These are phyloP conservation scores for Leccinum ochraceum DNA, from an alignment of 768 basidiomycete species.

Conservation along the genomic window DNA sequence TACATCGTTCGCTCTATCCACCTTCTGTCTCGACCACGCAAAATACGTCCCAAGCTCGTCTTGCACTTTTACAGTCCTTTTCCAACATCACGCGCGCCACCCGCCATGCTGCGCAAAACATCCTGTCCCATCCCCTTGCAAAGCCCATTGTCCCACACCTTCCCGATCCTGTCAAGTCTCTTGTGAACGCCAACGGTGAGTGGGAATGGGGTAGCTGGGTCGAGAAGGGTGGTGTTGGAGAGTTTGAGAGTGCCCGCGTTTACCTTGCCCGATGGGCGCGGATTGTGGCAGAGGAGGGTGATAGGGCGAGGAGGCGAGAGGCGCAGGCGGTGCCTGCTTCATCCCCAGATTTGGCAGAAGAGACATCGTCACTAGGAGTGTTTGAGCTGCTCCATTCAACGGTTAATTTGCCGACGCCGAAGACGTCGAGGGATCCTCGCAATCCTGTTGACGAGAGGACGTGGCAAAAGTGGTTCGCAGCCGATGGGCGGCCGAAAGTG, in stretches of 20 bases:
- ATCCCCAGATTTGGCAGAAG: conserved; percentile 51
- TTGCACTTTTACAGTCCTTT: conserved; percentile 89
- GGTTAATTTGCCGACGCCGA: conserved; percentile 78
- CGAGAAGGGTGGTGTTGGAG: conserved; percentile 89
- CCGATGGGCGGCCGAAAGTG: conserved; percentile 66
- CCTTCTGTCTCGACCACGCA: conserved; percentile 53
- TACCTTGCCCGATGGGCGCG: conserved; percentile 97
- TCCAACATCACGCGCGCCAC: conserved; percentile 93
- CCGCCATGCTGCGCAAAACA: conserved; percentile 90
- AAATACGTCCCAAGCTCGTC: conserved; percentile 69
- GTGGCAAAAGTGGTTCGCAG: conserved; percentile 81
- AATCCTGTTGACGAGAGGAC: conserved; percentile 73
- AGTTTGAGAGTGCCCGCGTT: conserved; percentile 94
- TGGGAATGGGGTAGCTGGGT: conserved; percentile 94
- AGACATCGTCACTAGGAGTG: conserved; percentile 75
- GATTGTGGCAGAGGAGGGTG: conserved; percentile 97
- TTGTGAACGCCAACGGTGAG: conserved; percentile 89
- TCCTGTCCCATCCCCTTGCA: conserved; percentile 92
- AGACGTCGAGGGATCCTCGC: conserved; percentile 75
- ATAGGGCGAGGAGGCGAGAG: conserved; percentile 81
- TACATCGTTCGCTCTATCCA: conserved; percentile 68
- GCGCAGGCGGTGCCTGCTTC: conserved; percentile 64
- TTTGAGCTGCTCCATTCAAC: conserved; percentile 85
- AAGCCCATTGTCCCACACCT: conserved; percentile 96
- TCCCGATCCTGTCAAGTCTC: conserved; percentile 88